These are phyloP conservation scores for Syncephalastrum racemosum DNA, from an alignment of 371 early-diverging fungal genomes.

Conservation along the genomic window DNA sequence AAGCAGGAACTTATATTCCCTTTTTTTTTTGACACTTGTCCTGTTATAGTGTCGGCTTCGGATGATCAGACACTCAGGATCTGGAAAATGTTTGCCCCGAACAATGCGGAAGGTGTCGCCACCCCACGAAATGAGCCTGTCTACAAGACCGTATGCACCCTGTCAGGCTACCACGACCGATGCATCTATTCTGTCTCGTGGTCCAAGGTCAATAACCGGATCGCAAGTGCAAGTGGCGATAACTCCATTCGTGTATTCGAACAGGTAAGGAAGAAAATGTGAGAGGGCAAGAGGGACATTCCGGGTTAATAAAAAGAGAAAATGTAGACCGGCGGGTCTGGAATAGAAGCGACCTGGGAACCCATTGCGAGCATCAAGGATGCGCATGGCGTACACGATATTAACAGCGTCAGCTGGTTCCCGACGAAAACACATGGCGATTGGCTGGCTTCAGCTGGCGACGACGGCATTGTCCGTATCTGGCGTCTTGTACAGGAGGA, in stretches of 20 bases:
- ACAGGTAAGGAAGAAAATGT: slow-evolving; percentile 23
- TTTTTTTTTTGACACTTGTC: neutral
- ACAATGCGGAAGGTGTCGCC: slow-evolving; percentile 43
- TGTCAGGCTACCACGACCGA: slow-evolving; percentile 71
- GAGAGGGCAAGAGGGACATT: neutral
- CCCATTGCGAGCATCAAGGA: slow-evolving; percentile 41
- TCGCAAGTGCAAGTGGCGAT: slow-evolving; percentile 88
- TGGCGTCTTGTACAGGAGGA: slow-evolving; percentile 55
- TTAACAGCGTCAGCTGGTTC: slow-evolving; percentile 90
- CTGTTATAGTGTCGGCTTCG: slow-evolving; percentile 73
- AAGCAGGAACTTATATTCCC: neutral
- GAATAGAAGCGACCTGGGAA: slow-evolving; percentile 31
- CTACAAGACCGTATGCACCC: slow-evolving; percentile 68
- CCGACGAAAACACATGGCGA: slow-evolving; percentile 61
- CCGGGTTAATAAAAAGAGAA: neutral
- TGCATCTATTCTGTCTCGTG: slow-evolving; percentile 93
- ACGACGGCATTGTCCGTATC: slow-evolving; percentile 83
- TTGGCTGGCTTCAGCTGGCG: slow-evolving; percentile 84
- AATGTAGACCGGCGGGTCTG: slow-evolving; percentile 6
- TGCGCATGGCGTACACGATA: slow-evolving; percentile 84
- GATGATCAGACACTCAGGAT: slow-evolving; percentile 87
- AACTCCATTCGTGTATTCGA: slow-evolving; percentile 73
- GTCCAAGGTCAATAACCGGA: slow-evolving; percentile 65
- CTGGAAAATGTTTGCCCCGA: slow-evolving; percentile 67
- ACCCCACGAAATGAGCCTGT: slow-evolving; percentile 56